Conservation (phyloP, 2,329 filamentous ascomycete species). For the Nemania sp. region DNA sequence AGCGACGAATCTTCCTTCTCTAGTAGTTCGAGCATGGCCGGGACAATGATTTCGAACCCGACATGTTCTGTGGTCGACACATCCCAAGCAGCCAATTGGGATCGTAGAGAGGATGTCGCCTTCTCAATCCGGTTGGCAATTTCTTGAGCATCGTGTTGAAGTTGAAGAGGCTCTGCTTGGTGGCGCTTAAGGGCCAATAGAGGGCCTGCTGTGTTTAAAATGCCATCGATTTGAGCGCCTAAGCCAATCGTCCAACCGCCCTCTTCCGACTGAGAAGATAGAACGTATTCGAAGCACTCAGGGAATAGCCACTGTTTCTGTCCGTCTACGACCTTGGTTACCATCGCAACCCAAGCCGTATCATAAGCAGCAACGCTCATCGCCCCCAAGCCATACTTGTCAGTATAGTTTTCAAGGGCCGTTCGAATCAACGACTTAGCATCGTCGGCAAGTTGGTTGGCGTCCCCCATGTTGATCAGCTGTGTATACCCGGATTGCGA, state of each 20-base stretch:
- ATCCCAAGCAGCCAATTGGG: constrained; percentile 47
- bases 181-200: constrained; percentile 49
- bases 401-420: constrained; percentile 38
- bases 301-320: constrained; percentile 50
- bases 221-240: constrained; percentile 49
- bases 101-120: constrained; percentile 40
- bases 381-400: constrained; percentile 43
- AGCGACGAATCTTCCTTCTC: constrained; percentile 42
- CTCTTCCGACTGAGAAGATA: constrained; percentile 45
- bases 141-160: constrained; percentile 28
- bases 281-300: constrained; percentile 49
- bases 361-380: constrained; percentile 51
- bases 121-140: constrained; percentile 38
- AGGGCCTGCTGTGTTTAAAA: constrained; percentile 52
- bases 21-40: constrained; percentile 49
- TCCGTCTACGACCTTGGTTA: constrained; percentile 40
- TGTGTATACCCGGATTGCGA: constrained; percentile 15
- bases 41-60: constrained; percentile 53
- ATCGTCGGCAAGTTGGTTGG: constrained; percentile 35
- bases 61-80: constrained; percentile 48
- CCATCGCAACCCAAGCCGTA: constrained; percentile 53
- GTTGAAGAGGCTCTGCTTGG: constrained; percentile 36
- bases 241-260: constrained; percentile 47
- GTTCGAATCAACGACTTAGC: constrained; percentile 39
- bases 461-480: constrained; percentile 31